Evolutionary conservation across 2,329 filamentous ascomycete genomes (phyloP).

Genomic region (Cladophialophora carrionii): DNA sequence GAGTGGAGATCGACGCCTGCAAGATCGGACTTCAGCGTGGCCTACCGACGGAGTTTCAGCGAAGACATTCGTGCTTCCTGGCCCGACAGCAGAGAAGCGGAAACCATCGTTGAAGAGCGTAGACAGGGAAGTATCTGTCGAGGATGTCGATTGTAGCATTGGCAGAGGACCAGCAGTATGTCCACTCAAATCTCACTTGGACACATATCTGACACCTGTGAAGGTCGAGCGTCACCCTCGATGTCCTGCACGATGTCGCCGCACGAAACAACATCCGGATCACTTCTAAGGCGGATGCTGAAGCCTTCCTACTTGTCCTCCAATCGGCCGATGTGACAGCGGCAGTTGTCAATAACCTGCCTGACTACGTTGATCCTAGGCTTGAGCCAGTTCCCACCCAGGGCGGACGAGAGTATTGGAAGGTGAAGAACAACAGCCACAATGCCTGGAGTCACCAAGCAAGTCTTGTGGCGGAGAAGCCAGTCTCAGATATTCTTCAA

Average conservation of each 20-base stretch:
- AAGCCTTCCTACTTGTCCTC: conserved; percentile 40
- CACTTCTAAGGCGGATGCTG: conserved; percentile 30
- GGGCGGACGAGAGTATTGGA: conserved; percentile 33
- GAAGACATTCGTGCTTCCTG: neutral
- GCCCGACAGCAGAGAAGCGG: neutral
- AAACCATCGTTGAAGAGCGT: neutral
- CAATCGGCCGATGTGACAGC: conserved; percentile 40
- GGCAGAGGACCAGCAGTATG: conserved; percentile 31
- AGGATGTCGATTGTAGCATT: conserved; percentile 38
- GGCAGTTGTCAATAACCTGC: conserved; percentile 41
- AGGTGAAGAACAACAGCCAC: conserved; percentile 45
- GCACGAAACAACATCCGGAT: conserved; percentile 33
- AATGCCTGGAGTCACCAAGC: conserved; percentile 52
- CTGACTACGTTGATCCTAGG: conserved; percentile 46
- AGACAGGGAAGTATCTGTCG: neutral
- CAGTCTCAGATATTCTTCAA: conserved; percentile 37
- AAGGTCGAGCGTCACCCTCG: conserved; percentile 35
- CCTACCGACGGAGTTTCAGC: neutral
- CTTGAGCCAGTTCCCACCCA: conserved; percentile 40
- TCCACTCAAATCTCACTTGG: neutral
- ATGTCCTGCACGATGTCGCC: conserved; percentile 36
- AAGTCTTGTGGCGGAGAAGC: conserved; percentile 40
- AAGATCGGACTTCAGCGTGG: conserved; percentile 23
- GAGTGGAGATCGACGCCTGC: conserved; percentile 25
- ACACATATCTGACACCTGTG: conserved; percentile 6